Conservation (phyloP, 805 yeast species). For the Pichia gijzeniarum region DNA sequence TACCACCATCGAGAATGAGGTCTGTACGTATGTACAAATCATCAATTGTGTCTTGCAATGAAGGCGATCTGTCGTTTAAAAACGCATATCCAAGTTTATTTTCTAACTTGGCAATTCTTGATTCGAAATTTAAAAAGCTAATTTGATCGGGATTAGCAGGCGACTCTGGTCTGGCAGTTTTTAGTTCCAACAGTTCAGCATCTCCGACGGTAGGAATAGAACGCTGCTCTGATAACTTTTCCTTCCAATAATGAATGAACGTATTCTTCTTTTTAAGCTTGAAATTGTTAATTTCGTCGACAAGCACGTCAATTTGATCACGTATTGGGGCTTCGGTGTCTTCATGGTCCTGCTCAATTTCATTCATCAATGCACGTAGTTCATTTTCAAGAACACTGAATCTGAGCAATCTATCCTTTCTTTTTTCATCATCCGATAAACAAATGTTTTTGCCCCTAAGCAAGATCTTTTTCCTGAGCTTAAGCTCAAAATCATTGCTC, state of each 20-base stretch:
- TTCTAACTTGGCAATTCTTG: slow-evolving; percentile 17
- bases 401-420: slow-evolving; percentile 6
- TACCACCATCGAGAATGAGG: slow-evolving; percentile 17
- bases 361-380: slow-evolving; percentile 10
- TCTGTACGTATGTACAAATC: slow-evolving; percentile 23
- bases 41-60: slow-evolving; percentile 22
- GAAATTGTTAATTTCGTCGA: slow-evolving; percentile 3
- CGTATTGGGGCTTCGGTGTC: background rate
- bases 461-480: slow-evolving; percentile 1
- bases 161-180: too few relatives aligned
- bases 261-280: background rate
- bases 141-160: too few relatives aligned
- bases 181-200: background rate
- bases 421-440: background rate
- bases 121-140: slow-evolving; percentile 5
- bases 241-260: slow-evolving; percentile 12
- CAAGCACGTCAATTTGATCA: slow-evolving; percentile 3
- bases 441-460: background rate
- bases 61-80: background rate
- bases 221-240: background rate
- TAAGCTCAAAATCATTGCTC: slow-evolving; percentile 7
- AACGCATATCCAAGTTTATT: background rate
- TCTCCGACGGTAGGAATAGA: background rate
- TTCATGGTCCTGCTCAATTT: slow-evolving; percentile 8
- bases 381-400: slow-evolving; percentile 12